These are phyloP conservation scores for Candida smagusa DNA, from an alignment of 1,139 yeast genomes.

Conservation along the genomic window DNA sequence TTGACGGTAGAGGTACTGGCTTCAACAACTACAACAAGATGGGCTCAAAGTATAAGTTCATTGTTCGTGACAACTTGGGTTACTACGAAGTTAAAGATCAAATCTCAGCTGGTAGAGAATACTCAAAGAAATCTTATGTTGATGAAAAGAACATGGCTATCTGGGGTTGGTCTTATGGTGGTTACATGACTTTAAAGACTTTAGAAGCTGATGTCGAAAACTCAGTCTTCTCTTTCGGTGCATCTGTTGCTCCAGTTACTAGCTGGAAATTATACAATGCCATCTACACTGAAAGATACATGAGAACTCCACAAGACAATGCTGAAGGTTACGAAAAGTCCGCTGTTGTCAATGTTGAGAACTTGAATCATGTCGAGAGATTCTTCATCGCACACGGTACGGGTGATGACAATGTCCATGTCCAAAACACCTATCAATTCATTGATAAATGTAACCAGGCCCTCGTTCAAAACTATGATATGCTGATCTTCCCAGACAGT, in stretches of 20 bases:
- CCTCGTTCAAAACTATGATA: slow-evolving; percentile 65
- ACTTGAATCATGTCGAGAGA: slow-evolving; percentile 49
- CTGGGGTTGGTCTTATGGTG: slow-evolving; percentile 89
- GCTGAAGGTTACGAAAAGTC: slow-evolving; percentile 53
- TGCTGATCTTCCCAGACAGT: slow-evolving; percentile 75
- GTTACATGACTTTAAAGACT: slow-evolving; percentile 71
- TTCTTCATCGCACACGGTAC: slow-evolving; percentile 76
- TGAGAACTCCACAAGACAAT: slow-evolving; percentile 67
- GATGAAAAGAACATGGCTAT: slow-evolving; percentile 60
- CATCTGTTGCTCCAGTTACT: slow-evolving; percentile 80
- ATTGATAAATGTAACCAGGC: slow-evolving; percentile 59
- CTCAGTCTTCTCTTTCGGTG: slow-evolving; percentile 61
- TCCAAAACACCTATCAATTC: slow-evolving; percentile 66
- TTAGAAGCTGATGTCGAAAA: slow-evolving; percentile 61
- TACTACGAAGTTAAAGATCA: slow-evolving; percentile 69
- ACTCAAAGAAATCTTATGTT: slow-evolving; percentile 54
- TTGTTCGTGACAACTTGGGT: slow-evolving; percentile 66
- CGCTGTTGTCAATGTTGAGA: slow-evolving; percentile 48
- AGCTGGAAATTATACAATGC: slow-evolving; percentile 76
- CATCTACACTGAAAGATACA: slow-evolving; percentile 73
- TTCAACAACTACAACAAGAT: slow-evolving; percentile 44
- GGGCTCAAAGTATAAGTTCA: slow-evolving; percentile 52
- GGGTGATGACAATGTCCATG: slow-evolving; percentile 81
- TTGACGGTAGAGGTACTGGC: slow-evolving; percentile 84
- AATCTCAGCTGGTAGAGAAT: slow-evolving; percentile 61